These are phyloP conservation scores for Diaporthe capsici DNA, from an alignment of 2,329 filamentous ascomycete genomes.

Conservation along the genomic window DNA sequence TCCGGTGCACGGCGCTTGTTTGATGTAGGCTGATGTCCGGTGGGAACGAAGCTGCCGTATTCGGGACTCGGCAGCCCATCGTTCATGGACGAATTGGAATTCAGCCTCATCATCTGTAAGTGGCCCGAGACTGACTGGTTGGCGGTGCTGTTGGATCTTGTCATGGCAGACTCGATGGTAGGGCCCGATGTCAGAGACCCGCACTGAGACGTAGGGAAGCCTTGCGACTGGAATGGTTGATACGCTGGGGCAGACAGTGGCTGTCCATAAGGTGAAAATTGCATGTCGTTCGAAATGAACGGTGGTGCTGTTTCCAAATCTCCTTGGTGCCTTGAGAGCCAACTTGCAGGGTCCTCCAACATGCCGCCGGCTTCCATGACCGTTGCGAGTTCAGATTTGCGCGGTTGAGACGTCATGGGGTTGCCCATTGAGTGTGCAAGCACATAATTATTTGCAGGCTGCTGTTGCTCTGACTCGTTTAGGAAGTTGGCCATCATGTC, in stretches of 20 bases:
- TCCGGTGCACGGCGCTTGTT: constrained; percentile 51
- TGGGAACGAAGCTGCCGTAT: constrained; percentile 44
- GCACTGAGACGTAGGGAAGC: constrained; percentile 54
- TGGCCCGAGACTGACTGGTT: constrained; percentile 47
- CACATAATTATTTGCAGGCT: constrained; percentile 41
- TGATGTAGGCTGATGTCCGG: constrained; percentile 40
- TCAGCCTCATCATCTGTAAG: constrained; percentile 54
- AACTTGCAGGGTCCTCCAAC: constrained; percentile 45
- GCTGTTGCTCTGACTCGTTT: constrained; percentile 42
- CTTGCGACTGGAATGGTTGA: constrained; percentile 35
- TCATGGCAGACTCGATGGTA: constrained; percentile 56
- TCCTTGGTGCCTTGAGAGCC: constrained; percentile 41
- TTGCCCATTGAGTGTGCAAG: constrained; percentile 38
- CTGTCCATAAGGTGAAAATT: constrained; percentile 19
- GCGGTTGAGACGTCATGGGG: constrained; percentile 13
- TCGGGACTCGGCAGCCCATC: constrained; percentile 44
- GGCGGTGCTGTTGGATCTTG: constrained; percentile 59
- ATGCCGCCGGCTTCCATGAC: constrained; percentile 39
- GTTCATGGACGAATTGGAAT: constrained; percentile 54
- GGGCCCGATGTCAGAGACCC: constrained; percentile 60
- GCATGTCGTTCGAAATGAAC: constrained; percentile 11
- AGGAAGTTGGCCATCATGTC: constrained; percentile 41
- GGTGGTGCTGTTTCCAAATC: constrained; percentile 12
- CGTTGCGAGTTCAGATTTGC: neutral
- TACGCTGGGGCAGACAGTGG: constrained; percentile 40